Base-by-base conservation (phyloP, 176 grass and related monocot species). In the bread wheat (Triticum aestivum) region DNA sequence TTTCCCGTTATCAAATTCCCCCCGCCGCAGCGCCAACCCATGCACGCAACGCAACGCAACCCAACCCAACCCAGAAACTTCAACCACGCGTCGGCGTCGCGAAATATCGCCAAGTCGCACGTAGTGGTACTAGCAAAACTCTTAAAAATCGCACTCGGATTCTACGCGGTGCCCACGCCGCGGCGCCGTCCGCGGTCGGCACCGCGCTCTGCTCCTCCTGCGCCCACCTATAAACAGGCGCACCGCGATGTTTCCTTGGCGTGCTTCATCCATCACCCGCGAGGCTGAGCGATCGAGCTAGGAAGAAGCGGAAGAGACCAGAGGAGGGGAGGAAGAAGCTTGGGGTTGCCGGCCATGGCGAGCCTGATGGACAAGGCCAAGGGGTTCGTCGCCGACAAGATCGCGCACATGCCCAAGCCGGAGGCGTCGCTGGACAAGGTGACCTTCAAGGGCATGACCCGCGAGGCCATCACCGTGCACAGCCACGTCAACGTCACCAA, bases 291-390 rank as follows among this genome's bases (percentile, higher is more conserved):
- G 2, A 23, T 17, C 63, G 3, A 32, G 29, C 73, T 12, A 0
- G 13, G 68, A 24, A 27, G 32, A 1, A 69, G 7, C 66, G 17
- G 30, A 30, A 34, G 8, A 1, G 17, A 18, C 4, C 13, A 5
- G 0, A 69, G 20, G 17, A 71, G 0, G 1, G 12, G 0, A 69
- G 21, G 17, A 71, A 2, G 1, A 34, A 33, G 65, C 6, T 8
- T 6, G 18, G 17, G 34, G 33, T 1, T 1, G 65, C 30, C 20
- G 24, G 44, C 12, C 71, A 95, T 95, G 93, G 21, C 93, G 83
- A 69, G 90, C 20, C 41, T 98, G 59, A 37, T 98, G 49, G 91
- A 98, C 96, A 95, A 95, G 91, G 96, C 91, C 24, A 95, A 98
- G 89, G 90, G n/a, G 61, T 98, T 98, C 89, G 89, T 98, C 15